A percentile compares a stretch with the other conserved stretches of the same genome.
These are phyloP conservation scores for Chlamydomonas urium DNA, from an alignment of 139 green algal genomes.

Conservation along the genomic window DNA sequence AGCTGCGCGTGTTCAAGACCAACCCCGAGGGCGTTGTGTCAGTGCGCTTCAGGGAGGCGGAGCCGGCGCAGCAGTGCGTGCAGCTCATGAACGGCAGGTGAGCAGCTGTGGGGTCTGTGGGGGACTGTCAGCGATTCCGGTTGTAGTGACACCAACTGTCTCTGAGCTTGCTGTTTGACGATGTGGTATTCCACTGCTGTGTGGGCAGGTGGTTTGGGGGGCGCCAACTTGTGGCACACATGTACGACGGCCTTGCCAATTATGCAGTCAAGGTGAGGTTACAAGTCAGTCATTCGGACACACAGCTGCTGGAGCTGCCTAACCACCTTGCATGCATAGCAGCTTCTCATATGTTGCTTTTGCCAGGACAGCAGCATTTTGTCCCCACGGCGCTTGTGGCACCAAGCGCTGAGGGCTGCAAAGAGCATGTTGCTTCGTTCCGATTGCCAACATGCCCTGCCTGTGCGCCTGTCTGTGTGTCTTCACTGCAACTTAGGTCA, in stretches of 20 bases:
- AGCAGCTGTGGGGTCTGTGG: background rate
- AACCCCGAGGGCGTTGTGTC: conserved; percentile 82
- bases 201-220: conserved; percentile 75
- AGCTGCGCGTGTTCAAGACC: conserved; percentile 65
- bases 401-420: too few relatives aligned
- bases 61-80: conserved; percentile 73
- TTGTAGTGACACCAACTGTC: background rate
- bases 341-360: too few relatives aligned
- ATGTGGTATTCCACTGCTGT: background rate
- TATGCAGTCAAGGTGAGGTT: conserved; percentile 53
- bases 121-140: background rate
- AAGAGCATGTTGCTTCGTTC: too few relatives aligned
- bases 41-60: conserved; percentile 69
- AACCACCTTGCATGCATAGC: too few relatives aligned
- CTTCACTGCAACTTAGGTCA: too few relatives aligned
- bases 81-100: conserved; percentile 74
- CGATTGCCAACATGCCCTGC: background rate
- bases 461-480: too few relatives aligned
- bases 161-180: background rate
- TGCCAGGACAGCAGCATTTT: too few relatives aligned
- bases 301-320: too few relatives aligned
- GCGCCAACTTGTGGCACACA: conserved; percentile 58
- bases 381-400: too few relatives aligned
- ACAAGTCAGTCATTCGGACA: background rate
- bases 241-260: conserved; percentile 85